These are phyloP conservation scores for Candida vartiovaarae DNA, from an alignment of 805 yeast species.

Conservation along the genomic window DNA sequence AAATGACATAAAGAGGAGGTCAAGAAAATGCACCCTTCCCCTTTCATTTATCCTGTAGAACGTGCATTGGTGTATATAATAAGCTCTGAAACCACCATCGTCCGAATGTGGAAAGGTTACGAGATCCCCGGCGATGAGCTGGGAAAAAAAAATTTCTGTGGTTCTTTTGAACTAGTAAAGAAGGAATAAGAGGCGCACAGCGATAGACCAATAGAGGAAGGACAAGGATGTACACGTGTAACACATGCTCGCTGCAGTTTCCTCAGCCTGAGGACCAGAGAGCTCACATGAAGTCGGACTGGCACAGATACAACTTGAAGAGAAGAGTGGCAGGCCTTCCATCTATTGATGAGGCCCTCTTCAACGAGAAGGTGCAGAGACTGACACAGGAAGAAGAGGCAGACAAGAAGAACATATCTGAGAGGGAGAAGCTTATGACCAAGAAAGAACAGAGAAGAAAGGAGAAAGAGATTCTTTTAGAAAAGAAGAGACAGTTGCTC, in stretches of 20 bases:
- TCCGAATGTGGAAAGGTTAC: background rate
- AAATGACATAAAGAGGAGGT: background rate
- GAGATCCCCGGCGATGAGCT: conserved; percentile 3
- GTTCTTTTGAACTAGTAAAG: background rate
- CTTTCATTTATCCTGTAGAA: too few relatives aligned
- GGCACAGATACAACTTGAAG: conserved; percentile 96
- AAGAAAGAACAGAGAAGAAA: conserved; percentile 35
- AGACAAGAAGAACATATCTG: conserved; percentile 9
- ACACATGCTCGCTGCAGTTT: conserved; percentile 80
- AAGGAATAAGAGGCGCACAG: background rate
- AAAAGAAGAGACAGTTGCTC: conserved; percentile 33
- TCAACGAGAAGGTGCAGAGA: conserved; percentile 58
- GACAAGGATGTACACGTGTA: conserved; percentile 53
- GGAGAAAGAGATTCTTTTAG: conserved; percentile 35
- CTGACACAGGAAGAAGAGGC: conserved; percentile 20
- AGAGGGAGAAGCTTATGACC: conserved; percentile 26
- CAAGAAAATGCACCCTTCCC: too few relatives aligned
- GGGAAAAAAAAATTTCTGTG: conserved; percentile 5
- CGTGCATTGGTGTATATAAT: too few relatives aligned
- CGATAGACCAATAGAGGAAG: background rate
- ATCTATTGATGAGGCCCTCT: conserved; percentile 56
- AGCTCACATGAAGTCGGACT: conserved; percentile 90
- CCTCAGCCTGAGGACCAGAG: conserved; percentile 73
- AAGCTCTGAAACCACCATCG: background rate
- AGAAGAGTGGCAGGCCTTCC: conserved; percentile 88